Evolutionary conservation across 139 green algal species (phyloP).

Genomic region (Chlorokybus atmophyticus): DNA sequence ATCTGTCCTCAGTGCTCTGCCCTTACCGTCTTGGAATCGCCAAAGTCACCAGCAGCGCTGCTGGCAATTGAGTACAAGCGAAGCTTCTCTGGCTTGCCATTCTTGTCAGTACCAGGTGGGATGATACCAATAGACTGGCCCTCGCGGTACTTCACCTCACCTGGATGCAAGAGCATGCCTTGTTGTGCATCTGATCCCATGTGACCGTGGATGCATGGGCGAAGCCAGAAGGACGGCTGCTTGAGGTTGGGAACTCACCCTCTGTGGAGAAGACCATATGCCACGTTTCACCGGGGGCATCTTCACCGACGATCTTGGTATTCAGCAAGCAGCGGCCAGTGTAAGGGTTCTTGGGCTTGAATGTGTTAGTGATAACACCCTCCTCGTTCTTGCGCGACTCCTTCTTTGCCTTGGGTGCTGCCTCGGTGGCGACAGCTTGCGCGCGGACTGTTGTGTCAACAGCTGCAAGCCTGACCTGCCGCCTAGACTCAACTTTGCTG

Average conservation of each 20-base stretch:
- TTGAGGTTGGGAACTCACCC: conserved; percentile 9
- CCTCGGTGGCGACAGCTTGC: no score
- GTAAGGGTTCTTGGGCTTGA: conserved; percentile 30
- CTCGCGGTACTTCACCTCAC: conserved; percentile 25
- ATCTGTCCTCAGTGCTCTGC: background rate
- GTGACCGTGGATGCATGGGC: no score
- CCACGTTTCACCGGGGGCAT: conserved; percentile 25
- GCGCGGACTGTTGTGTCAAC: no score
- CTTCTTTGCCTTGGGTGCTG: no score
- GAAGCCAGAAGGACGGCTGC: background rate
- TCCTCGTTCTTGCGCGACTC: conserved; percentile 32
- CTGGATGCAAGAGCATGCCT: conserved; percentile 24
- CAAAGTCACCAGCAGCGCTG: conserved; percentile 28
- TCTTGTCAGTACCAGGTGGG: conserved; percentile 26
- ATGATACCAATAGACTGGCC: conserved; percentile 30
- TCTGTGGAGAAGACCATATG: conserved; percentile 34
- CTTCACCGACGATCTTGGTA: conserved; percentile 30
- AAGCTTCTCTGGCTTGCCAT: conserved; percentile 28
- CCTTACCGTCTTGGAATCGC: conserved; percentile 30
- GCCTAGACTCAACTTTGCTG: no score
- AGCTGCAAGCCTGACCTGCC: no score
- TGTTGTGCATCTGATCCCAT: no score
- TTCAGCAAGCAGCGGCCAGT: conserved; percentile 24
- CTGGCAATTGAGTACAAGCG: conserved; percentile 30
- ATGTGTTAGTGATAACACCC: conserved; percentile 22